Evolutionary conservation across 257 asterid species (phyloP).

Genomic region (Euphrasia confusa): DNA sequence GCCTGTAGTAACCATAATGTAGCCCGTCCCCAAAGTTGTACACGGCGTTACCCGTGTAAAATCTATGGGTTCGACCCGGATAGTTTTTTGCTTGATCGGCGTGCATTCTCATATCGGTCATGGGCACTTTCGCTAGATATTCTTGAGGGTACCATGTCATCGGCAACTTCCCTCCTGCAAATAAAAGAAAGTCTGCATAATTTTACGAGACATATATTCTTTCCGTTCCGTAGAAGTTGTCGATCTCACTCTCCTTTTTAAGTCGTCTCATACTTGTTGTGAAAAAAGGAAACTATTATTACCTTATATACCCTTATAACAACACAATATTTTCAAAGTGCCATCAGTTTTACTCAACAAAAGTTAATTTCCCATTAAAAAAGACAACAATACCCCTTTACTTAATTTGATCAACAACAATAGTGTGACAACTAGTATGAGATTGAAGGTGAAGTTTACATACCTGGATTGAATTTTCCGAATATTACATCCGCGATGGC

Average conservation of each 20-base stretch:
- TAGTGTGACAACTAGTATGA: too few species aligned
- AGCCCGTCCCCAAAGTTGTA: conserved; percentile 70
- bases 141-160: conserved; percentile 91
- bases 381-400: too few species aligned
- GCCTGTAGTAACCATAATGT: conserved; percentile 53
- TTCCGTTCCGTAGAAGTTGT: too few species aligned
- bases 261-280: too few species aligned
- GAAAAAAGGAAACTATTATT: too few species aligned
- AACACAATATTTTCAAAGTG: too few species aligned
- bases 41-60: conserved; percentile 72
- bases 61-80: conserved; percentile 83
- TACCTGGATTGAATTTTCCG: conserved; percentile 80
- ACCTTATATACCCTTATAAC: too few species aligned
- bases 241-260: too few species aligned
- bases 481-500: conserved; percentile 83
- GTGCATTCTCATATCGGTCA: conserved; percentile 78
- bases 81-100: conserved; percentile 63
- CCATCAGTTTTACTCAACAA: too few species aligned
- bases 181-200: neutral
- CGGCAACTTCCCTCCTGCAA: conserved; percentile 72
- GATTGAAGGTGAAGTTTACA: too few species aligned
- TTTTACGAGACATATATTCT: neutral
- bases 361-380: too few species aligned
- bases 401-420: too few species aligned
- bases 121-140: conserved; percentile 50